Conservation (phyloP, 208 protist genomes). For the Leishmania guyanensis region DNA sequence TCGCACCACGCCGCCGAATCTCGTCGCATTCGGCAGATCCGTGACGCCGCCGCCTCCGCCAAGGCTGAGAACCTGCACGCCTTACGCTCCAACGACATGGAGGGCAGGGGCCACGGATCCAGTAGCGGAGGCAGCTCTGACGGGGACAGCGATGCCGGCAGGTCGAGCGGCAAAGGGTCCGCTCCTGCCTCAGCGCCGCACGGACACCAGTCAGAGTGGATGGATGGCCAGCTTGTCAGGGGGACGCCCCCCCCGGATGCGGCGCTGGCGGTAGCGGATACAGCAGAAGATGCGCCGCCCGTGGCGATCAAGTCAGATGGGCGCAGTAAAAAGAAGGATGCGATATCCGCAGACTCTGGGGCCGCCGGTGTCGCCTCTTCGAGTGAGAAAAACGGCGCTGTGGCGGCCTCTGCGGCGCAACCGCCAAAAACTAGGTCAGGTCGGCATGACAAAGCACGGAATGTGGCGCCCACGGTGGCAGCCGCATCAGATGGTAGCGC, state of each 20-base stretch:
- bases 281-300: not conserved
- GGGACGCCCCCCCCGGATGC: constrained; percentile 10
- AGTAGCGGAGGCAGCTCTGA: not conserved
- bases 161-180: constrained; percentile 6
- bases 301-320: too few relatives aligned
- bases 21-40: constrained; percentile 37
- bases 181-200: not conserved
- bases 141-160: not conserved
- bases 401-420: not conserved
- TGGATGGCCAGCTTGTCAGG: constrained; percentile 16
- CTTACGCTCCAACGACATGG: constrained; percentile 1
- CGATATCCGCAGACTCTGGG: not conserved
- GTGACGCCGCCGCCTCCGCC: constrained; percentile 21
- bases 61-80: constrained; percentile 1
- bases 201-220: constrained; percentile 27
- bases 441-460: not conserved
- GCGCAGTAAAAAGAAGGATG: not conserved
- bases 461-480: not conserved
- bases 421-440: not conserved
- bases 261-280: not conserved
- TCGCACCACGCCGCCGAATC: constrained; percentile 74
- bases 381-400: not conserved
- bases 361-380: not conserved
- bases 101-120: not conserved
- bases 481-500: not conserved